Conservation (phyloP, 108 stramenopile genomes). For the Poteriospumella lacustris region DNA sequence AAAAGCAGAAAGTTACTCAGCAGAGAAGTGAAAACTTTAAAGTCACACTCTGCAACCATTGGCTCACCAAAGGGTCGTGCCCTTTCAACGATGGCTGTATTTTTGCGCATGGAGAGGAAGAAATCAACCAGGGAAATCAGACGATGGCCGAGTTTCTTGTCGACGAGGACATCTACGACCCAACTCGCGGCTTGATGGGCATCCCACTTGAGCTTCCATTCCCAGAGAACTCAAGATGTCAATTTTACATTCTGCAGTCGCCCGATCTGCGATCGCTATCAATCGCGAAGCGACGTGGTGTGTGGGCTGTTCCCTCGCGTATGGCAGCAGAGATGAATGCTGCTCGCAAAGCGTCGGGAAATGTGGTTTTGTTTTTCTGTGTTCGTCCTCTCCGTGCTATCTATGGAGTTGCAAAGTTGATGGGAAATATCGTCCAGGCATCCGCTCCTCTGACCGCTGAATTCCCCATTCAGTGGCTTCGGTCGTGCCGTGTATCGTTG, state of each 20-base stretch:
- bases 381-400: slow-evolving; percentile 17
- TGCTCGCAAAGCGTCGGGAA: neutral
- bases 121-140: slow-evolving; percentile 12
- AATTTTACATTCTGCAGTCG: slow-evolving; percentile 11
- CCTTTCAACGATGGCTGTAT: slow-evolving; percentile 14
- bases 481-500: slow-evolving; percentile 3
- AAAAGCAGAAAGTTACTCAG: slow-evolving; percentile 19
- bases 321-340: slow-evolving; percentile 12
- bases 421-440: neutral
- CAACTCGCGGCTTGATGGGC: neutral
- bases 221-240: neutral
- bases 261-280: slow-evolving; percentile 9
- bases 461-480: slow-evolving; percentile 18
- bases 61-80: neutral
- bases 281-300: neutral
- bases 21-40: slow-evolving; percentile 17
- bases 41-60: slow-evolving; percentile 27
- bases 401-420: slow-evolving; percentile 21
- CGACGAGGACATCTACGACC: slow-evolving; percentile 12
- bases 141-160: neutral
- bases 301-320: neutral
- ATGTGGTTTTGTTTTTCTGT: slow-evolving; percentile 20
- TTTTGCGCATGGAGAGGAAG: slow-evolving; percentile 26
- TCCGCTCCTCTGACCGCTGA: neutral
- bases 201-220: neutral